Conservation (phyloP, 495 filamentous ascomycete genomes). For the Tuber calosporum region DNA sequence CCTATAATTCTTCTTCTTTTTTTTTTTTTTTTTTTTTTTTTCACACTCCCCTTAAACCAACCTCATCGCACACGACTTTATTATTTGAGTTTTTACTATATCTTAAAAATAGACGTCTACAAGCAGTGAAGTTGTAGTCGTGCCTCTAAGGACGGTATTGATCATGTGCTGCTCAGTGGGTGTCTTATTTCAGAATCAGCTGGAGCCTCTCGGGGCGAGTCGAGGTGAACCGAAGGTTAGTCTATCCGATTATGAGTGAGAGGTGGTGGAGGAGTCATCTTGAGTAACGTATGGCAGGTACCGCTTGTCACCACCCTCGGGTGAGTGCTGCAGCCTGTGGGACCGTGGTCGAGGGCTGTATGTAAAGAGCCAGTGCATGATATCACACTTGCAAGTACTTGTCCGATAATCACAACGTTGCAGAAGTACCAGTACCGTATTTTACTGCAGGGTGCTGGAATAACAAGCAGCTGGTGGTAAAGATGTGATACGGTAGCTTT, state of each 20-base stretch:
- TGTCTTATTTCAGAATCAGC: neutral
- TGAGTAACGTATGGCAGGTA: neutral
- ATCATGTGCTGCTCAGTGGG: neutral
- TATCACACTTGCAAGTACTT: neutral
- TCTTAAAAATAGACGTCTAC: too few relatives aligned
- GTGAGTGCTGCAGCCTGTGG: neutral
- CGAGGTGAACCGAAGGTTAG: neutral
- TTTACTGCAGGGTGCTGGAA: too few relatives aligned
- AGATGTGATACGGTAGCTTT: neutral
- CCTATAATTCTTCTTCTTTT: too few relatives aligned
- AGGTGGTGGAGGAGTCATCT: neutral
- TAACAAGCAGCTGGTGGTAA: neutral
- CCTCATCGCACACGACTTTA: too few relatives aligned
- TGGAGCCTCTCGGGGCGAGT: neutral
- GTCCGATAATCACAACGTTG: neutral
- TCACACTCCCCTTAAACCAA: too few relatives aligned
- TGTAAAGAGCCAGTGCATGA: neutral
- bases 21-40: too few relatives aligned
- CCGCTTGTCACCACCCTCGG: too few relatives aligned
- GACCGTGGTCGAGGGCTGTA: neutral
- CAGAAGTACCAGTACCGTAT: neutral
- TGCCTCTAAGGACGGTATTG: neutral
- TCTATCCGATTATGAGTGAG: neutral
- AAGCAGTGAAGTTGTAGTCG: neutral
- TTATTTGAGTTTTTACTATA: too few relatives aligned